Conservation (phyloP, 331 rosid species). For the Quercus phellos region DNA sequence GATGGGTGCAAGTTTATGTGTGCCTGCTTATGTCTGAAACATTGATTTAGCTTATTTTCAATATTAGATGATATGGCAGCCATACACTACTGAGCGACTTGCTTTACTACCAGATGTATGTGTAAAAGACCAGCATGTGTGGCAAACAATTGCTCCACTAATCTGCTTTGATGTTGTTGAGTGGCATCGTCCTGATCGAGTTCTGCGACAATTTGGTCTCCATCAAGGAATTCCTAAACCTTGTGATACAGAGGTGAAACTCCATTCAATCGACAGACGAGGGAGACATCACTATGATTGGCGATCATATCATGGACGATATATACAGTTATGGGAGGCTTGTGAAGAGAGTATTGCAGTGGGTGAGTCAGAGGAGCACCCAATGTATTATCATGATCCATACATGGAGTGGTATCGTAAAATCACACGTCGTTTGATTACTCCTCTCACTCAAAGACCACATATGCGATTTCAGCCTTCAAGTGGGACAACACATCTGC, state of each 20-base stretch:
- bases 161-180: constrained; percentile 20
- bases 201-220: constrained; percentile 24
- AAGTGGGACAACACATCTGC: constrained; percentile 17
- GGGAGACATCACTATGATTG: constrained; percentile 26
- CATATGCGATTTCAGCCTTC: constrained; percentile 29
- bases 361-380: constrained; percentile 14
- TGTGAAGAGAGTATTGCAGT: constrained; percentile 2
- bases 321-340: constrained; percentile 14
- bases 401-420: constrained; percentile 23
- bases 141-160: constrained; percentile 14
- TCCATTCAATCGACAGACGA: constrained; percentile 19
- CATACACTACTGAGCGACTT: constrained; percentile 18
- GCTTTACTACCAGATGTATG: constrained; percentile 7
- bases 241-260: constrained; percentile 24
- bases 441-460: constrained; percentile 24
- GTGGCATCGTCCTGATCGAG: constrained; percentile 27
- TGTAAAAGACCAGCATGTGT: constrained; percentile 15
- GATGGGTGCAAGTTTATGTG: neutral
- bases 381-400: constrained; percentile 22
- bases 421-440: constrained; percentile 20
- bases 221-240: constrained; percentile 15
- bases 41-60: neutral
- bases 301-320: constrained; percentile 11
- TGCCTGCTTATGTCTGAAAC: neutral
- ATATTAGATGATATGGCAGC: constrained; percentile 22